Percentiles rank a stretch among this genome's conserved stretches.
Evolutionary conservation across 805 yeast species (phyloP).

Genomic region (Torulaspora microellipsoides): DNA sequence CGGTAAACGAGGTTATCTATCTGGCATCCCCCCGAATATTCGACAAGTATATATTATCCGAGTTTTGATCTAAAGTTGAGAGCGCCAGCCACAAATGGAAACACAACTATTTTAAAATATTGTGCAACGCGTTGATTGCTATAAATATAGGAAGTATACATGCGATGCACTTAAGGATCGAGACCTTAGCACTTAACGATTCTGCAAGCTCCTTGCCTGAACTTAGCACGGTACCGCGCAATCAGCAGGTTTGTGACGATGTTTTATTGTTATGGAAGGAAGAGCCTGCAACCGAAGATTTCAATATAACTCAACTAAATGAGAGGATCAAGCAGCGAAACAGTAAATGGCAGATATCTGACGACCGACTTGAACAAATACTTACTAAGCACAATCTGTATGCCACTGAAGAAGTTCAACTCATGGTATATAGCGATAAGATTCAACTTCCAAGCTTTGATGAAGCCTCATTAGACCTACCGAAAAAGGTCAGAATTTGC

Average conservation of each 20-base stretch:
- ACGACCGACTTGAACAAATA: slow-evolving; percentile 49
- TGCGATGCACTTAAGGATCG: slow-evolving; percentile 24
- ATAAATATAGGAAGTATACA: too few relatives aligned
- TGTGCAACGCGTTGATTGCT: too few relatives aligned
- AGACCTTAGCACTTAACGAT: slow-evolving; percentile 28
- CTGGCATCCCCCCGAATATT: too few relatives aligned
- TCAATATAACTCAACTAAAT: slow-evolving; percentile 53
- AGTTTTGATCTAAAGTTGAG: too few relatives aligned
- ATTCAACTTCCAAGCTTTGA: slow-evolving; percentile 42
- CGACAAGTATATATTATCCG: too few relatives aligned
- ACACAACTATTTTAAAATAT: too few relatives aligned
- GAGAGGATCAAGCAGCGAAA: slow-evolving; percentile 46
- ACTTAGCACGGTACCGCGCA: slow-evolving; percentile 44
- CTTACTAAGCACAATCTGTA: slow-evolving; percentile 55
- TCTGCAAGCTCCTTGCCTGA: slow-evolving; percentile 5
- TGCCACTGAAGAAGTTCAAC: slow-evolving; percentile 39
- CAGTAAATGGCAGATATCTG: slow-evolving; percentile 60
- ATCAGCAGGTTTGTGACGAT: slow-evolving; percentile 53
- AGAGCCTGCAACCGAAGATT: slow-evolving; percentile 56
- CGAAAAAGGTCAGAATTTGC: slow-evolving; percentile 5
- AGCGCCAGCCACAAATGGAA: too few relatives aligned
- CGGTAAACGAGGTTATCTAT: neutral
- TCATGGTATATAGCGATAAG: slow-evolving; percentile 51
- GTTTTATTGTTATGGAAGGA: slow-evolving; percentile 64
- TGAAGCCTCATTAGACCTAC: slow-evolving; percentile 2